Percentiles rank a stretch among this genome's conserved stretches.
Evolutionary conservation across 768 basidiomycete species (phyloP).

Genomic region (Boletus eberwhitei): DNA sequence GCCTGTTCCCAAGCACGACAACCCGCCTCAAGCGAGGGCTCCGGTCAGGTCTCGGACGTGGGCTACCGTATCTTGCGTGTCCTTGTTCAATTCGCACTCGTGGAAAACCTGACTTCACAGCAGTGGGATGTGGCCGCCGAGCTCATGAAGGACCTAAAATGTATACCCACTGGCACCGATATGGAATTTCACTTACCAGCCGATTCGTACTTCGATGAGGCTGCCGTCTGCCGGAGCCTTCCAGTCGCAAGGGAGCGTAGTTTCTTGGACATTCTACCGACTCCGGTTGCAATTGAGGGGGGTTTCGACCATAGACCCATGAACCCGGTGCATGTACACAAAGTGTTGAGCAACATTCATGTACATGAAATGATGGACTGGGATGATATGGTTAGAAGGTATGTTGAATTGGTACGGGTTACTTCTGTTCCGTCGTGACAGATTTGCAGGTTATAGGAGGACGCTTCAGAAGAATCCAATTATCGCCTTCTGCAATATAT

Average conservation of each 20-base stretch:
- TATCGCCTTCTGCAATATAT: conserved; percentile 46
- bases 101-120: conserved; percentile 45
- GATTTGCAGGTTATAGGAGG: conserved; percentile 5
- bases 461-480: conserved; percentile 14
- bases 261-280: background rate
- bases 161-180: conserved; percentile 61
- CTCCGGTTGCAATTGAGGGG: background rate
- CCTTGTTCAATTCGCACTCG: conserved; percentile 71
- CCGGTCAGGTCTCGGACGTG: conserved; percentile 26
- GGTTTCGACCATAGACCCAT: background rate
- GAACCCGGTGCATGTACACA: background rate
- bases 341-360: background rate
- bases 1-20: conserved; percentile 41
- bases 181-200: conserved; percentile 64
- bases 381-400: conserved; percentile 9
- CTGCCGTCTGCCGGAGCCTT: conserved; percentile 60
- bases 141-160: conserved; percentile 48
- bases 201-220: conserved; percentile 79
- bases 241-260: conserved; percentile 1
- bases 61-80: conserved; percentile 61
- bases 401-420: conserved; percentile 42
- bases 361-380: conserved; percentile 37
- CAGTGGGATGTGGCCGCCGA: conserved; percentile 56
- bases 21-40: background rate
- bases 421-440: conserved; percentile 16